phyloP scores from a whole-genome alignment of 2,329 filamentous ascomycete species.

The Trichoderma sp. region DNA sequence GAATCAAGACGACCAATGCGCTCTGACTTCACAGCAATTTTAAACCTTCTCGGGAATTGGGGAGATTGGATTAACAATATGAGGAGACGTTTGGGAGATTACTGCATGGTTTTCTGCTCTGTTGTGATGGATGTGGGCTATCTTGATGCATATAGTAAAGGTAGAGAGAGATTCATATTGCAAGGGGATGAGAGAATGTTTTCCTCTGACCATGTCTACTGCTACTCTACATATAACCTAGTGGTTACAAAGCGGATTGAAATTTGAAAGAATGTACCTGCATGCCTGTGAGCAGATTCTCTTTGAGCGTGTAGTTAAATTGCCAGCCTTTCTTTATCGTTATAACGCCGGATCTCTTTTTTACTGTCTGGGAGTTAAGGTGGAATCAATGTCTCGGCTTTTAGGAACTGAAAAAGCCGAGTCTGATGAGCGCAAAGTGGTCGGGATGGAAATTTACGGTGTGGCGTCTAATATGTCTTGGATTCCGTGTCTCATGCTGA shows the following conservation, averaged over 20 bases:
- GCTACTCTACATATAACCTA: no score
- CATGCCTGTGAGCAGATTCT: not conserved
- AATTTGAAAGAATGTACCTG: not conserved
- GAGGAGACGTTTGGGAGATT: no score
- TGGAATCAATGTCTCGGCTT: not conserved
- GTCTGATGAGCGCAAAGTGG: not conserved
- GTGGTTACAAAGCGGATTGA: no score
- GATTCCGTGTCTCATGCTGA: not conserved
- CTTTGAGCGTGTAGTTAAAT: not conserved
- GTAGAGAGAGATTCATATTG: no score
- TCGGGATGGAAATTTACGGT: not conserved
- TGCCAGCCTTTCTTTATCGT: not conserved
- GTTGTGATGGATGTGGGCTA: no score
- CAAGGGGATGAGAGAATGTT: not conserved
- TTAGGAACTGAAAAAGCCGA: not conserved
- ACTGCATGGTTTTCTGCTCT: no score
- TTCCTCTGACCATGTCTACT: not conserved
- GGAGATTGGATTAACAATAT: no score
- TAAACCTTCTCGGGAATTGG: no score
- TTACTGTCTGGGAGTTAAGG: not conserved
- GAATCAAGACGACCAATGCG: no score
- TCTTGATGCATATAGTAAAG: no score
- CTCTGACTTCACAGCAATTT: no score
- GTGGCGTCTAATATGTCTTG: not conserved
- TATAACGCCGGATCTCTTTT: not conserved